phyloP scores from a whole-genome alignment of 352 stramenopile species.

The Pythium brachiatum region DNA sequence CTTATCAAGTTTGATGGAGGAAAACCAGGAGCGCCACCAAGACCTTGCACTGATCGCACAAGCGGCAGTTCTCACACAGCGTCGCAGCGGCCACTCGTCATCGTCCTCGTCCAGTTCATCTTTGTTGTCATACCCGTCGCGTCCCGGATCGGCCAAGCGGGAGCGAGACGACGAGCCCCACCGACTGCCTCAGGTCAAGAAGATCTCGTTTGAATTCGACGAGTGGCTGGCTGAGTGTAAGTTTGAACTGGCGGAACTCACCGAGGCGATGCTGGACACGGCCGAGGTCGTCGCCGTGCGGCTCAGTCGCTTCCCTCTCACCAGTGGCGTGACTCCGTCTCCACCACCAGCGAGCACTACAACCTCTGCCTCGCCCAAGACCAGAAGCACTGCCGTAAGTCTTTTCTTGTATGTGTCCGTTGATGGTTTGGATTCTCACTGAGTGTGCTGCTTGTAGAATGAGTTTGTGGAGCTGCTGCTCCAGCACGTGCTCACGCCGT shows the following conservation, averaged over 20 bases:
- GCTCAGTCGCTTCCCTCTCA: conserved; percentile 26
- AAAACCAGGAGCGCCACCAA: conserved; percentile 37
- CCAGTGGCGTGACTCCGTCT: not conserved
- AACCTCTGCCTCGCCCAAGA: not conserved
- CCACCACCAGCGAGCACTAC: not conserved
- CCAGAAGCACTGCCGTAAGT: conserved; percentile 11
- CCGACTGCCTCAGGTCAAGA: conserved; percentile 43
- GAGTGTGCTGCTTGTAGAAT: conserved; percentile 25
- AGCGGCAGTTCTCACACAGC: conserved; percentile 1
- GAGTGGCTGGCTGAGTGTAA: conserved; percentile 47
- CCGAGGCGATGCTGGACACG: conserved; percentile 51
- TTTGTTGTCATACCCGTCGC: conserved; percentile 17
- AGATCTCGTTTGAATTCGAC: conserved; percentile 56
- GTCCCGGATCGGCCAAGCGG: not conserved
- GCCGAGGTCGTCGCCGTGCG: conserved; percentile 40
- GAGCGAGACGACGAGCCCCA: not conserved
- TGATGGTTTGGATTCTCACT: conserved; percentile 3
- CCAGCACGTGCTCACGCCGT: conserved; percentile 43
- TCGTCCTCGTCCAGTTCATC: conserved; percentile 21
- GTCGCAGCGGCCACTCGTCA: conserved; percentile 1
- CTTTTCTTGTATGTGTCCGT: not conserved
- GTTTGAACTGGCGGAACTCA: conserved; percentile 48
- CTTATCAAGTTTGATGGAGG: conserved; percentile 43
- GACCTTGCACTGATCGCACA: conserved; percentile 21
- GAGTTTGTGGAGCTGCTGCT: conserved; percentile 55